These are phyloP conservation scores for Capsicum baccatum DNA, from an alignment of 257 asterid species.

Conservation along the genomic window DNA sequence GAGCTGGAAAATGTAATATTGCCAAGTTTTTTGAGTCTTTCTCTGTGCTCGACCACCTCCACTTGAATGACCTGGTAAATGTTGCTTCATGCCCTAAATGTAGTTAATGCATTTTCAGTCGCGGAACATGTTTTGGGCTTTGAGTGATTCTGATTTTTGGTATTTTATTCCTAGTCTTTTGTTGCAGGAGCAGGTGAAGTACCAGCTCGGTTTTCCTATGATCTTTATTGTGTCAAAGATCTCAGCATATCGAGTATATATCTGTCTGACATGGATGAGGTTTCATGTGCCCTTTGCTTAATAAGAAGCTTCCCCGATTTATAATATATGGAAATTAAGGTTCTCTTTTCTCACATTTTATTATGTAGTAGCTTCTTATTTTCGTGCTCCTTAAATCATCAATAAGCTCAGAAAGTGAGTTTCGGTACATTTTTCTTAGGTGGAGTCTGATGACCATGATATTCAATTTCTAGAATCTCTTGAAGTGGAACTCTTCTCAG, in stretches of 20 bases:
- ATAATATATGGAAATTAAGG: background rate
- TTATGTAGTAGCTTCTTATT: background rate
- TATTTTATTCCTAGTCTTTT: slow-evolving; percentile 8
- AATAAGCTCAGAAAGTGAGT: background rate
- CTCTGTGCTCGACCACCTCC: slow-evolving; percentile 4
- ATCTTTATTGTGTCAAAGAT: slow-evolving; percentile 17
- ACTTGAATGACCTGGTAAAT: slow-evolving; percentile 21
- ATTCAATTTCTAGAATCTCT: background rate
- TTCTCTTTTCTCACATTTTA: background rate
- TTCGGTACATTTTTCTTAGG: background rate
- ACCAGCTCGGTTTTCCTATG: slow-evolving; percentile 10
- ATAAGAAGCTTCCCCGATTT: slow-evolving; percentile 6
- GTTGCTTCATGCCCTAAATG: background rate
- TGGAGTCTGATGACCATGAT: slow-evolving; percentile 3
- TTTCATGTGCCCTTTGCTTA: slow-evolving; percentile 24
- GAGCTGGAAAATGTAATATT: background rate
- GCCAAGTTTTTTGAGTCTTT: slow-evolving; percentile 2
- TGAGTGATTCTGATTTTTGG: background rate
- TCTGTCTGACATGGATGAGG: background rate
- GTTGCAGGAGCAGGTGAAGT: slow-evolving; percentile 23
- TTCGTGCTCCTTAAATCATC: slow-evolving; percentile 15
- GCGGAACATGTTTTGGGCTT: background rate
- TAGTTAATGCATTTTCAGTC: background rate
- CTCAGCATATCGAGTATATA: background rate
- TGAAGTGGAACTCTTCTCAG: background rate